Conservation (phyloP, 257 asterid genomes). For the Gynochthodes officinalis region DNA sequence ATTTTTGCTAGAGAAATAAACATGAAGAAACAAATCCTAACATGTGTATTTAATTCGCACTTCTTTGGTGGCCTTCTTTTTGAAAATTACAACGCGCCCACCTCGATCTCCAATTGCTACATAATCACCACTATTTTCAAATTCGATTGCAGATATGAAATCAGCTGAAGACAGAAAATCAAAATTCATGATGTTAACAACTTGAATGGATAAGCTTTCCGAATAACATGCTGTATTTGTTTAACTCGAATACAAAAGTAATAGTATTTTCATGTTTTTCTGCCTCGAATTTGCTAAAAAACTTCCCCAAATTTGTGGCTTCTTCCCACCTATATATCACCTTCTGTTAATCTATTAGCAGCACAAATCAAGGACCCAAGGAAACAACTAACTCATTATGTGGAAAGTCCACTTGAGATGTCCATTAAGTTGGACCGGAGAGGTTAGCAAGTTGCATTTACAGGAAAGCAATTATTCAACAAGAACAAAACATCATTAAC, state of each 20-base stretch:
- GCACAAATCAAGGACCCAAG: not conserved
- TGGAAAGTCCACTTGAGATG: not conserved
- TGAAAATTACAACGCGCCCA: slow-evolving; percentile 74
- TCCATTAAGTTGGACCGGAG: not conserved
- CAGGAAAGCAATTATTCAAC: not conserved
- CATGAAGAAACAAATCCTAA: not conserved
- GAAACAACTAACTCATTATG: not conserved
- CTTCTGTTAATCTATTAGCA: not conserved
- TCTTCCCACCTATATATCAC: not conserved
- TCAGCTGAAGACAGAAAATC: slow-evolving; percentile 46
- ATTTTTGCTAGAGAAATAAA: not conserved
- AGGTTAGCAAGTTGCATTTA: not conserved
- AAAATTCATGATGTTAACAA: slow-evolving; percentile 9
- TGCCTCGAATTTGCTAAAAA: too few relatives aligned
- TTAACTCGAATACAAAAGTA: not conserved
- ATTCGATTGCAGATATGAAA: slow-evolving; percentile 64
- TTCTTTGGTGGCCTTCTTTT: slow-evolving; percentile 45
- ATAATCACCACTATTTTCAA: slow-evolving; percentile 62
- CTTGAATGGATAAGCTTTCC: not conserved
- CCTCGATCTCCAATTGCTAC: slow-evolving; percentile 84
- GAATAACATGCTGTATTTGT: not conserved
- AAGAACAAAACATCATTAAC: not conserved
- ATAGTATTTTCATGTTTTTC: too few relatives aligned
- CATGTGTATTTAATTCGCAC: slow-evolving; percentile 37
- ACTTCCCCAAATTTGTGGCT: not conserved